Conservation (phyloP, 148 eudicot species). For the Salicornia ramosissima region DNA sequence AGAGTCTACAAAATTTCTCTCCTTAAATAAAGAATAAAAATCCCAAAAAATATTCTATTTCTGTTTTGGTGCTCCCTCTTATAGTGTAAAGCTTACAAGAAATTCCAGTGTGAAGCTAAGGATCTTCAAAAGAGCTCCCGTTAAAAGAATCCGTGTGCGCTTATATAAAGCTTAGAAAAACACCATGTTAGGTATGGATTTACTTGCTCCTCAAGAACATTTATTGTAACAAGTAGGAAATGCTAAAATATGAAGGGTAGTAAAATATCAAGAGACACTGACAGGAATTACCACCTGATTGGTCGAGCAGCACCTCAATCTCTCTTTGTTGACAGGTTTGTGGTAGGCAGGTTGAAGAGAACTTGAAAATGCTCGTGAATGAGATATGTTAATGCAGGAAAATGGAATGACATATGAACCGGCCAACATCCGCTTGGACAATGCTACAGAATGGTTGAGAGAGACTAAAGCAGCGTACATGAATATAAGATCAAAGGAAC, state of each 20-base stretch:
- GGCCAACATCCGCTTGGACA: constrained; percentile 12
- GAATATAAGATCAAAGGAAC: neutral
- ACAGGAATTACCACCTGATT: constrained; percentile 9
- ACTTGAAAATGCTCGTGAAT: neutral
- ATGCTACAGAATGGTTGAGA: neutral
- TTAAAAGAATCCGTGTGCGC: too few relatives aligned
- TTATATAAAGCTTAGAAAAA: too few relatives aligned
- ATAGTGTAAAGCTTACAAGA: too few relatives aligned
- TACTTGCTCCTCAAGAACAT: too few relatives aligned
- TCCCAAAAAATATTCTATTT: too few relatives aligned
- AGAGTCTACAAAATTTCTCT: too few relatives aligned
- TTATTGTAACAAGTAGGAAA: neutral
- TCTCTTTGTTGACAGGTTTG: neutral
- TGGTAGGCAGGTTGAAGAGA: neutral
- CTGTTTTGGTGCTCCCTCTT: too few relatives aligned
- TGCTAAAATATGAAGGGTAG: neutral
- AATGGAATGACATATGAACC: neutral
- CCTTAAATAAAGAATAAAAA: too few relatives aligned
- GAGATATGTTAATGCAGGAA: constrained; percentile 8
- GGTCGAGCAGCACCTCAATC: constrained; percentile 1
- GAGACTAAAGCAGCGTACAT: neutral
- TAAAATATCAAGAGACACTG: neutral
- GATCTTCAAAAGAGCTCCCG: too few relatives aligned
- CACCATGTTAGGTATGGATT: too few relatives aligned
- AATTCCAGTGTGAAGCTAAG: too few relatives aligned